Evolutionary conservation across 2,329 filamentous ascomycete species (phyloP).

Genomic region (Endothia cerciana): DNA sequence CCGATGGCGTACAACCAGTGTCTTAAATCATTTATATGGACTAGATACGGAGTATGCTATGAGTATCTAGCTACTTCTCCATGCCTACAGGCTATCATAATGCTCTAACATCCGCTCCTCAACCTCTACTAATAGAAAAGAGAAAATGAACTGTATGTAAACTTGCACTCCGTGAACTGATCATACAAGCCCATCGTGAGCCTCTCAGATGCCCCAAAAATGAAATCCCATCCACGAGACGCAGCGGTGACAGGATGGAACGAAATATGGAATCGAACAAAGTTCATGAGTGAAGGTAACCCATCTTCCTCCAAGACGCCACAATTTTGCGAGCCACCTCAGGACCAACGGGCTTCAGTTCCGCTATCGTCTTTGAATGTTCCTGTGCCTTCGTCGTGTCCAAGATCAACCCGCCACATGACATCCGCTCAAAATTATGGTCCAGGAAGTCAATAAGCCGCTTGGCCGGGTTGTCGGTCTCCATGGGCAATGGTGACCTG

Average conservation of each 20-base stretch:
- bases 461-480: conserved; percentile 34
- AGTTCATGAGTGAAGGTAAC: background rate
- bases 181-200: too few species aligned
- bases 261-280: background rate
- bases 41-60: background rate
- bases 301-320: background rate
- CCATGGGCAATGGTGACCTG: conserved; percentile 29
- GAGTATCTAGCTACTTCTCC: background rate
- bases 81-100: too few species aligned
- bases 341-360: background rate
- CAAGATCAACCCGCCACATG: conserved; percentile 37
- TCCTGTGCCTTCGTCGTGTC: conserved; percentile 33
- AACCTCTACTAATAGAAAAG: background rate
- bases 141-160: too few species aligned
- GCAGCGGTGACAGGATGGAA: too few species aligned
- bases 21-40: background rate
- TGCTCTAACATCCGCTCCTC: background rate
- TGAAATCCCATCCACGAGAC: too few species aligned
- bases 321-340: background rate
- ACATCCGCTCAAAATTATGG: conserved; percentile 37
- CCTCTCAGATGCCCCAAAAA: too few species aligned
- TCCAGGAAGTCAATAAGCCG: conserved; percentile 35
- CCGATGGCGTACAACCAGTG: background rate
- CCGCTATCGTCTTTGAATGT: conserved; percentile 28
- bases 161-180: too few species aligned